A percentile compares a stretch with the other conserved stretches of the same genome.
These are phyloP conservation scores for Microbotryum scabiosae DNA, from an alignment of 1,284 basidiomycete genomes.

Conservation along the genomic window DNA sequence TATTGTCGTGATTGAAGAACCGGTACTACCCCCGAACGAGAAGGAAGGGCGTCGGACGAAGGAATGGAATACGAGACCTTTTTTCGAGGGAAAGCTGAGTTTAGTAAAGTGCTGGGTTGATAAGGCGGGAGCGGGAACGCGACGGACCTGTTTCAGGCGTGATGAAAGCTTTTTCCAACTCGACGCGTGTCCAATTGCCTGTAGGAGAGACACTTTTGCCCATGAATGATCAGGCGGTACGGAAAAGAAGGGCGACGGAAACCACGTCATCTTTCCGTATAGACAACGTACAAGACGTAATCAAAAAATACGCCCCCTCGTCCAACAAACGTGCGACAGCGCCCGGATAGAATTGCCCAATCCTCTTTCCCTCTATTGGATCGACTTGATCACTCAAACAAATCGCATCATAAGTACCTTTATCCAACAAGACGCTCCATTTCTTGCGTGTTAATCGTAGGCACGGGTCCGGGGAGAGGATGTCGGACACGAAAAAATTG, in stretches of 20 bases:
- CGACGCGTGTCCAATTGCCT: conserved; percentile 82
- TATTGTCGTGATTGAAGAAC: conserved; percentile 61
- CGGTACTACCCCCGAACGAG: conserved; percentile 65
- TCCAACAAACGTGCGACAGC: conserved; percentile 55
- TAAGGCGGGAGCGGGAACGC: conserved; percentile 44
- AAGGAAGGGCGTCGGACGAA: conserved; percentile 60
- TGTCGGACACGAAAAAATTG: conserved; percentile 36
- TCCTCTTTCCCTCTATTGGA: conserved; percentile 46
- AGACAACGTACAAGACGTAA: conserved; percentile 57
- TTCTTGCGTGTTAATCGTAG: conserved; percentile 6
- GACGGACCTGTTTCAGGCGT: conserved; percentile 44
- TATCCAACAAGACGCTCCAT: conserved; percentile 42
- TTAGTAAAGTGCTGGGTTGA: not conserved
- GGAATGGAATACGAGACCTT: conserved; percentile 47
- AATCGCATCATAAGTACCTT: conserved; percentile 71
- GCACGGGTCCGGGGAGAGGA: conserved; percentile 30
- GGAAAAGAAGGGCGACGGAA: not conserved
- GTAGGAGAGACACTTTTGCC: conserved; percentile 44
- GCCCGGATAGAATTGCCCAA: conserved; percentile 50
- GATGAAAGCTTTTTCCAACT: conserved; percentile 56
- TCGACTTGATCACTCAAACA: conserved; percentile 58
- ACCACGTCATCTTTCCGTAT: too few species aligned
- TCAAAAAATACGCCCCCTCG: conserved; percentile 64
- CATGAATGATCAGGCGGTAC: conserved; percentile 1
- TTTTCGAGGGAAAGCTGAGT: conserved; percentile 3